Evolutionary conservation across 176 grass and related monocot genomes (phyloP).

Genomic region (Oryza brachyantha): DNA sequence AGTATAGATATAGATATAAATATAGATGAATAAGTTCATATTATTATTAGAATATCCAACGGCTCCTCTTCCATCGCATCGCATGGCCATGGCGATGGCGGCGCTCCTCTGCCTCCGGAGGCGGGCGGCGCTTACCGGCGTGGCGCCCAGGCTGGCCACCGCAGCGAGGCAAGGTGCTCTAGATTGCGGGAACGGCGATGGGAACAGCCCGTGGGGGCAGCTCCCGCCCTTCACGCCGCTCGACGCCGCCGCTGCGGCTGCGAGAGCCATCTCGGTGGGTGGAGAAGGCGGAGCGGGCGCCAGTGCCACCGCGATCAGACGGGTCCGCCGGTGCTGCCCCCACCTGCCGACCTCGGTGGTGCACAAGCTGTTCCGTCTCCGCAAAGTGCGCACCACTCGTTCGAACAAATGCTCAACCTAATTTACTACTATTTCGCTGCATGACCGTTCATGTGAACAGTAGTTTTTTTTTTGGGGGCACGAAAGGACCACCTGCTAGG

Average conservation of each 20-base stretch:
- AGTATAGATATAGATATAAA: too few relatives aligned
- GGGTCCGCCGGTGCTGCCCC: conserved; percentile 83
- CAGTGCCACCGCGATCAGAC: conserved; percentile 55
- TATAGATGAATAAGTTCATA: too few relatives aligned
- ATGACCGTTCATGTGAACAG: too few relatives aligned
- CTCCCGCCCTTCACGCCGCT: conserved; percentile 63
- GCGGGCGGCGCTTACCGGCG: conserved; percentile 18
- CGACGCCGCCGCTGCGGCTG: conserved; percentile 37
- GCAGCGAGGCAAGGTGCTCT: conserved; percentile 10
- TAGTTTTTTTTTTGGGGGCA: too few relatives aligned
- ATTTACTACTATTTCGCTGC: too few relatives aligned
- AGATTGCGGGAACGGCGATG: background rate
- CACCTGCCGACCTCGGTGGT: conserved; percentile 62
- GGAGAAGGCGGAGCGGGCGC: background rate
- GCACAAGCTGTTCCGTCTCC: conserved; percentile 84
- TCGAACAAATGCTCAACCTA: conserved; percentile 53
- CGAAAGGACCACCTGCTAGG: too few relatives aligned
- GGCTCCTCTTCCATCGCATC: background rate
- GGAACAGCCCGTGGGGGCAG: conserved; percentile 54
- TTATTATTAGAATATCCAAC: too few relatives aligned
- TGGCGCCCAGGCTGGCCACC: conserved; percentile 9
- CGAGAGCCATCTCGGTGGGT: conserved; percentile 32
- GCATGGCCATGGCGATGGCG: too few relatives aligned
- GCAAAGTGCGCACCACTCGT: conserved; percentile 48
- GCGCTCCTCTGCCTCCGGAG: conserved; percentile 40